phyloP scores from a whole-genome alignment of 768 basidiomycete species.

The Piloderma croceum region DNA sequence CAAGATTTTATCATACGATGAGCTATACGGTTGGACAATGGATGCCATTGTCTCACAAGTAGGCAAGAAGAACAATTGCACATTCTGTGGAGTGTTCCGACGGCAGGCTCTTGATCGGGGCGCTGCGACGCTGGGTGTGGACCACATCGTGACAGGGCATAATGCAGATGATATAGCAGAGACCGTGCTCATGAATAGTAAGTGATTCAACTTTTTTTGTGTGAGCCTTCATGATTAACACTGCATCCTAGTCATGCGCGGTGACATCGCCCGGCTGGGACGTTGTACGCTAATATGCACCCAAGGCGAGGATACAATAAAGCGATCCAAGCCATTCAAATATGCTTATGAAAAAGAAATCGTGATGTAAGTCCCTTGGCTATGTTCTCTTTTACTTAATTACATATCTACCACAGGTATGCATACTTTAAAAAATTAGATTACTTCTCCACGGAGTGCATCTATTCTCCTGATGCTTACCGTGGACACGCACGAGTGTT shows the following conservation, averaged over 20 bases:
- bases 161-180: constrained; percentile 99
- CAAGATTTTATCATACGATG: constrained; percentile 93
- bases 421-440: constrained; percentile 99
- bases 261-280: constrained; percentile 90
- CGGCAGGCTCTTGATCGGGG: constrained; percentile 95
- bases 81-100: constrained; percentile 97
- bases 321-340: constrained; percentile 98
- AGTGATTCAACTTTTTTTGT: constrained; percentile 24
- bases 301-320: constrained; percentile 93
- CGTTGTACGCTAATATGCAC: constrained; percentile 95
- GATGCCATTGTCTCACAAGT: constrained; percentile 92
- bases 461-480: constrained; percentile 98
- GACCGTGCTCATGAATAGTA: constrained; percentile 98
- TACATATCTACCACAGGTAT: constrained; percentile 53
- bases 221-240: constrained; percentile 1
- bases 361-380: constrained; percentile 67
- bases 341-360: constrained; percentile 99
- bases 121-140: constrained; percentile 80
- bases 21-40: constrained; percentile 99
- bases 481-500: constrained; percentile 93
- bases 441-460: constrained; percentile 99
- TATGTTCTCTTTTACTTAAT: constrained; percentile 1
- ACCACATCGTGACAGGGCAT: constrained; percentile 98
- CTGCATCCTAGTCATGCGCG: constrained; percentile 79
- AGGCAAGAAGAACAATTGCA: constrained; percentile 97